phyloP scores from a whole-genome alignment of 2,329 filamentous ascomycete genomes.

The Falciphora oryzae region DNA sequence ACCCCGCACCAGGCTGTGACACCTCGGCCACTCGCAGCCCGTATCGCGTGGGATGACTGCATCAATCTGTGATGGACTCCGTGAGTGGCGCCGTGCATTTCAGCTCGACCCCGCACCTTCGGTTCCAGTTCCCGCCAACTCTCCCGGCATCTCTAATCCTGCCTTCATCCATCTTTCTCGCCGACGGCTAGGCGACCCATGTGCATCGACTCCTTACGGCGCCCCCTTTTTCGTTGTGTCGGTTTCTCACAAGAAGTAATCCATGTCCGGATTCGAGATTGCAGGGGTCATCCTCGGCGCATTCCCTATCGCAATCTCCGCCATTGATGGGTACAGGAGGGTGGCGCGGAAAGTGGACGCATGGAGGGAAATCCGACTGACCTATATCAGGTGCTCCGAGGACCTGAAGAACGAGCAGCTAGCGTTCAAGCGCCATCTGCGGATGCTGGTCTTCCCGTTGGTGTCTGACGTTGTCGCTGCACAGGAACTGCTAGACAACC shows the following conservation, averaged over 20 bases:
- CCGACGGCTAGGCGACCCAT: background rate
- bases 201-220: background rate
- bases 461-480: background rate
- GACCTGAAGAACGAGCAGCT: background rate
- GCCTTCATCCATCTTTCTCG: background rate
- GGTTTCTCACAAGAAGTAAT: background rate
- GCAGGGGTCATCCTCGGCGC: background rate
- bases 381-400: background rate
- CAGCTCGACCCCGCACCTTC: no score
- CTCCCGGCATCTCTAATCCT: background rate
- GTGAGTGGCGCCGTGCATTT: no score
- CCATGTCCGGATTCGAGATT: constrained; percentile 2
- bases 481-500: background rate
- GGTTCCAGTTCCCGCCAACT: background rate
- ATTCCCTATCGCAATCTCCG: background rate
- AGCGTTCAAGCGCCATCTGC: background rate
- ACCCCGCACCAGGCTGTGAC: no score
- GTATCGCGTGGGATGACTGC: no score
- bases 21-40: no score
- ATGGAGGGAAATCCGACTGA: background rate
- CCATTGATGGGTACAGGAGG: background rate
- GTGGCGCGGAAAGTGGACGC: background rate
- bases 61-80: no score
- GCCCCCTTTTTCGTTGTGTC: no score
- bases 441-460: background rate